Percentiles rank a stretch among this genome's conserved stretches.
Evolutionary conservation across 179 eudicot species (phyloP).

Genomic region (Nepenthes alata): DNA sequence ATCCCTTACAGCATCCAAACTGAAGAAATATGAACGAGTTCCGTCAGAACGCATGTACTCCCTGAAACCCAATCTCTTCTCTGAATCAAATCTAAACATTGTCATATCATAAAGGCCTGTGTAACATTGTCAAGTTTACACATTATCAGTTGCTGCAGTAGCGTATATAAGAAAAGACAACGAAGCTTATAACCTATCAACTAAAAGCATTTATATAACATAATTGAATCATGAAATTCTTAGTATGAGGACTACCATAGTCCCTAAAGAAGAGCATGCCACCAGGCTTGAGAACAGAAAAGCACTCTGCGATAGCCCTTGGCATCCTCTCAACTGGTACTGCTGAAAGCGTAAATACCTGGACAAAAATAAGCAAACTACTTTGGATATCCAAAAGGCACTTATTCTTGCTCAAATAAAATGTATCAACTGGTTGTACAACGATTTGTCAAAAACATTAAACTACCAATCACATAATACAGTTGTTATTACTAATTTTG

Average conservation of each 20-base stretch:
- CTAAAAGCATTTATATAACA: background rate
- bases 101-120: conserved; percentile 97
- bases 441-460: too few relatives aligned
- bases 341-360: conserved; percentile 94
- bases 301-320: conserved; percentile 60
- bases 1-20: conserved; percentile 47
- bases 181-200: background rate
- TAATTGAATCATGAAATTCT: conserved; percentile 7
- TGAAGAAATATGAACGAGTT: conserved; percentile 81
- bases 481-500: too few relatives aligned
- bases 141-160: conserved; percentile 3
- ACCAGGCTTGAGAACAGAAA: conserved; percentile 76
- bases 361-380: conserved; percentile 7
- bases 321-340: conserved; percentile 71
- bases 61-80: conserved; percentile 64
- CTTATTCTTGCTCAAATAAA: too few relatives aligned
- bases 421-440: too few relatives aligned
- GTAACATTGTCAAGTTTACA: conserved; percentile 5
- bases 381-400: conserved; percentile 1
- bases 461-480: too few relatives aligned
- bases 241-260: conserved; percentile 50
- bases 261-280: conserved; percentile 81
- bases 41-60: conserved; percentile 85
- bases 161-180: background rate
- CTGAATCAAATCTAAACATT: conserved; percentile 85